A percentile compares a stretch with the other conserved stretches of the same genome.
Evolutionary conservation across 768 basidiomycete species (phyloP).

Genomic region (Tricholoma flavovirens): DNA sequence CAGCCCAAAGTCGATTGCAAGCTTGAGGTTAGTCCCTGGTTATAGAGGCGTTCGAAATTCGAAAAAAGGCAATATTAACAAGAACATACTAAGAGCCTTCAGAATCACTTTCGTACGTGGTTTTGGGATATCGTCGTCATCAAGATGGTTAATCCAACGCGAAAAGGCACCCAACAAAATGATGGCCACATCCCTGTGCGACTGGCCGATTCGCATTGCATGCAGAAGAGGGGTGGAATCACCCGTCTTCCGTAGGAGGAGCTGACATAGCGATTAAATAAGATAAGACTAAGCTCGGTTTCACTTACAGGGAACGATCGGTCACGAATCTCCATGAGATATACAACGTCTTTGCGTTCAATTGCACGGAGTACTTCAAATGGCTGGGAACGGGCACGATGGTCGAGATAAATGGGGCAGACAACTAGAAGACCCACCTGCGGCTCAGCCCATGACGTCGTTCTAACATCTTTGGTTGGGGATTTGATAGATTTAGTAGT

Average conservation of each 20-base stretch:
- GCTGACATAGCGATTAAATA: conserved; percentile 28
- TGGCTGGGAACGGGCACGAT: conserved; percentile 23
- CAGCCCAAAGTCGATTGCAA: conserved; percentile 87
- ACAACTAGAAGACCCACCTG: conserved; percentile 32
- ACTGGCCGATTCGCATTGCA: conserved; percentile 75
- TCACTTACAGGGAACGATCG: conserved; percentile 67
- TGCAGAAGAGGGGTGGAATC: conserved; percentile 87
- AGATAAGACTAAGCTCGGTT: background rate
- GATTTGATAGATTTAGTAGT: conserved; percentile 13
- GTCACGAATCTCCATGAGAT: conserved; percentile 80
- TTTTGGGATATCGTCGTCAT: conserved; percentile 71
- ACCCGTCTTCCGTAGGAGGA: conserved; percentile 80
- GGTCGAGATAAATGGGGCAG: background rate
- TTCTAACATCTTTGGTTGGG: conserved; percentile 8
- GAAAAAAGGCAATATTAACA: background rate
- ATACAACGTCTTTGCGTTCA: conserved; percentile 77
- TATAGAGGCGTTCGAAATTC: conserved; percentile 1
- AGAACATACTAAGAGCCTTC: conserved; percentile 66
- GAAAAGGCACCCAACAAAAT: conserved; percentile 86
- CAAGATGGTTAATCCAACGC: conserved; percentile 84
- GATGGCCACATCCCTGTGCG: conserved; percentile 80
- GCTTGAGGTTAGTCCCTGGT: conserved; percentile 75
- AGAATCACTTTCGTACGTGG: conserved; percentile 65
- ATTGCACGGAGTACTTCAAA: conserved; percentile 76
- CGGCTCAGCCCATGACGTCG: conserved; percentile 42